These are phyloP conservation scores for Iris pallida DNA, from an alignment of 116 monocot genomes.

Conservation along the genomic window DNA sequence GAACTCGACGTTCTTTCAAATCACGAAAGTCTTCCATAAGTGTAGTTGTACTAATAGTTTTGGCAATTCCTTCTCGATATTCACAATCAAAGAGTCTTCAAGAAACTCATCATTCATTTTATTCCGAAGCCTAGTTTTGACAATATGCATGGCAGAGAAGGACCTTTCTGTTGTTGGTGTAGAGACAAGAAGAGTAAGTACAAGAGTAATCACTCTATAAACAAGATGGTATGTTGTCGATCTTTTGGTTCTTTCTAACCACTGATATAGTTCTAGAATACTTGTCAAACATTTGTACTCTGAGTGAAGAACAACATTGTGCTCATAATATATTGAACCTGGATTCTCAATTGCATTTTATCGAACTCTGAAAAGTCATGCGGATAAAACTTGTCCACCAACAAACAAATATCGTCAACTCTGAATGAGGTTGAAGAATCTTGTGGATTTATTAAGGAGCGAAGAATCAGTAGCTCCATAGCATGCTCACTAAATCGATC, in stretches of 20 bases:
- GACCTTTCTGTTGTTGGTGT: background rate
- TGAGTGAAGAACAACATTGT: background rate
- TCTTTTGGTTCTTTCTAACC: constrained; percentile 7
- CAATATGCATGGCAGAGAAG: constrained; percentile 22
- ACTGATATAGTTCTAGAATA: constrained; percentile 8
- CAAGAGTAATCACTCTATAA: constrained; percentile 10
- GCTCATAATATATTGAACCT: constrained; percentile 9
- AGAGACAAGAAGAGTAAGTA: constrained; percentile 11
- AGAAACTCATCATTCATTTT: too few relatives aligned
- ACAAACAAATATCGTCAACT: constrained; percentile 7
- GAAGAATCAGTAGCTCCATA: constrained; percentile 5
- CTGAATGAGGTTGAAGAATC: background rate
- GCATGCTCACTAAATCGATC: too few relatives aligned
- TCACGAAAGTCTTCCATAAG: too few relatives aligned
- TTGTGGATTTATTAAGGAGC: background rate
- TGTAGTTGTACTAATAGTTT: too few relatives aligned
- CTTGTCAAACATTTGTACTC: background rate
- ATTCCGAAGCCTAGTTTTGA: constrained; percentile 11
- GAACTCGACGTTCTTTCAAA: too few relatives aligned
- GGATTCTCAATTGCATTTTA: constrained; percentile 3
- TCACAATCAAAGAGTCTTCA: too few relatives aligned
- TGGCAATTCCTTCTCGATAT: too few relatives aligned
- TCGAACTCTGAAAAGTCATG: constrained; percentile 12
- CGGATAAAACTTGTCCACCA: constrained; percentile 21
- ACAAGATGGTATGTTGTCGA: background rate